phyloP scores from a whole-genome alignment of 495 filamentous ascomycete species.

The Paragyromitra xinjiangensis region DNA sequence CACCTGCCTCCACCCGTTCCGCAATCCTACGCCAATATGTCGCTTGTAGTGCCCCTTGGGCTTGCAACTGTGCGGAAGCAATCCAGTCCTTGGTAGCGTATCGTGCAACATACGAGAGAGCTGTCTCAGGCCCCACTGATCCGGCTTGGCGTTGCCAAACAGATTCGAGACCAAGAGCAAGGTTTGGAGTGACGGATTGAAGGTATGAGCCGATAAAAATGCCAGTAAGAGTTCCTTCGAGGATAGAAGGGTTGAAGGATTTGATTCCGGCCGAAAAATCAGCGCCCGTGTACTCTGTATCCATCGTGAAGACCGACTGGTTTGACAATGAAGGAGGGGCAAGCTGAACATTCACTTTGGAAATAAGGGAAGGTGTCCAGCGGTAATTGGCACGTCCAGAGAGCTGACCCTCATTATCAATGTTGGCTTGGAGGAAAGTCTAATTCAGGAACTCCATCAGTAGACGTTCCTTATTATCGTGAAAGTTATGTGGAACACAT shows the following conservation, averaged over 20 bases:
- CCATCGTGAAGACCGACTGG: constrained; percentile 82
- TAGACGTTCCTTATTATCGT: constrained; percentile 14
- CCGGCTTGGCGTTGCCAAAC: constrained; percentile 88
- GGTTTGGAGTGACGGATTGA: constrained; percentile 85
- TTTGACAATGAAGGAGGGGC: constrained; percentile 68
- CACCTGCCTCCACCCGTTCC: constrained; percentile 95
- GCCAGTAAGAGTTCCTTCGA: constrained; percentile 91
- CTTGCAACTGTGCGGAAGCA: constrained; percentile 83
- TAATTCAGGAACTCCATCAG: constrained; percentile 58
- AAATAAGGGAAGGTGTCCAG: constrained; percentile 76
- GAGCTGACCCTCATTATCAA: constrained; percentile 88
- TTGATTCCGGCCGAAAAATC: constrained; percentile 94
- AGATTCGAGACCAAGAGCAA: constrained; percentile 88
- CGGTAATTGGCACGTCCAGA: constrained; percentile 88
- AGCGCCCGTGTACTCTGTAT: constrained; percentile 89
- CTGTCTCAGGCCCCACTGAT: constrained; percentile 80
- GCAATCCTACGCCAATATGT: constrained; percentile 94
- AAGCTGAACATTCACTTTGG: constrained; percentile 86
- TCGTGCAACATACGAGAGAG: constrained; percentile 83
- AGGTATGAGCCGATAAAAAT: constrained; percentile 95
- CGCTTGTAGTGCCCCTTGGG: constrained; percentile 83
- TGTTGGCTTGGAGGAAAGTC: constrained; percentile 93
- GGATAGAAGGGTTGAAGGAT: constrained; percentile 87
- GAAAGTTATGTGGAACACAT: constrained; percentile 5
- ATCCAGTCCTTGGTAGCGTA: constrained; percentile 94